These are phyloP conservation scores for Picea glauca DNA, from an alignment of 75 land plant species.

Conservation along the genomic window DNA sequence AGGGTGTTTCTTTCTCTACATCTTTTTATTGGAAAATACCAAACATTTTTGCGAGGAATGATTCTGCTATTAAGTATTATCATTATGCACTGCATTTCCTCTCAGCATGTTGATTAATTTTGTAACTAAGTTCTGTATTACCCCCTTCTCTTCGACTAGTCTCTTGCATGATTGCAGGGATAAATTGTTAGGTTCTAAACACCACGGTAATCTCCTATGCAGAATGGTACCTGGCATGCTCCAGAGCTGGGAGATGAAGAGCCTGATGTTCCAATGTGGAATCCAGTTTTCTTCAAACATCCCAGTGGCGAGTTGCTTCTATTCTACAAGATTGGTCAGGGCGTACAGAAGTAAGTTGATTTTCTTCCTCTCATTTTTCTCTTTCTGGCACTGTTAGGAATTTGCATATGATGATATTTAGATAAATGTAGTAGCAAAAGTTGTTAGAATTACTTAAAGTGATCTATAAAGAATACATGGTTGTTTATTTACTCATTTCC, in stretches of 20 bases:
- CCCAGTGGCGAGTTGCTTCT: slow-evolving; percentile 79
- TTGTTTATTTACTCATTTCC: not conserved
- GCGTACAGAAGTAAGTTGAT: slow-evolving; percentile 80
- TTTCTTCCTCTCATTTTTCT: not conserved
- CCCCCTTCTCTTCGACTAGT: not conserved
- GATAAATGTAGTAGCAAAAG: not conserved
- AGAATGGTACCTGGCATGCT: slow-evolving; percentile 76
- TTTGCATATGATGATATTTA: not conserved
- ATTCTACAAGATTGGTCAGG: slow-evolving; percentile 94
- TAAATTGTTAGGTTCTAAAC: not conserved
- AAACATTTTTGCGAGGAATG: not conserved
- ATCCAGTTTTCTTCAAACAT: slow-evolving; percentile 88
- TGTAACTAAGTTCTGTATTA: not conserved
- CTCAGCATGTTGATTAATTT: not conserved
- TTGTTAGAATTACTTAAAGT: not conserved
- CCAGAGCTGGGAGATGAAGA: slow-evolving; percentile 76
- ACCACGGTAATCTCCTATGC: not conserved
- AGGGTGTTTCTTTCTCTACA: not conserved
- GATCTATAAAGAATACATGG: not conserved
- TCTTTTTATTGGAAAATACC: not conserved
- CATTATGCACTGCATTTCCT: not conserved
- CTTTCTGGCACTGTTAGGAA: not conserved
- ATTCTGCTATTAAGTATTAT: not conserved
- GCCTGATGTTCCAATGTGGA: slow-evolving; percentile 91
- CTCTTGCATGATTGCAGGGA: not conserved